Conservation (phyloP, 2,329 filamentous ascomycete genomes). For the Colletotrichum sublineola region DNA sequence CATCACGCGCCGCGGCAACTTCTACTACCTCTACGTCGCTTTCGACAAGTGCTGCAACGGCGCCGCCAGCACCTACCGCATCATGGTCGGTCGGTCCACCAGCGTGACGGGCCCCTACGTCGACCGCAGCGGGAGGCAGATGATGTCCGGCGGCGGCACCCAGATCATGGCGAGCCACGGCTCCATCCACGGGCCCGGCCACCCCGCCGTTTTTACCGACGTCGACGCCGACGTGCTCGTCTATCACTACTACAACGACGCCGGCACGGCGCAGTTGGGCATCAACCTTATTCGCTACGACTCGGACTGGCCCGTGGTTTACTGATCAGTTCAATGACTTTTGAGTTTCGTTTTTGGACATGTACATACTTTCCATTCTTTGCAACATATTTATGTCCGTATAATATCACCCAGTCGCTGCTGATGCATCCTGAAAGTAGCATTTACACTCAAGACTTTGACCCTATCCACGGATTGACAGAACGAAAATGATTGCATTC, state of each 20-base stretch:
- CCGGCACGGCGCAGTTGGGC: constrained; percentile 46
- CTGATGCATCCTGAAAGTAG: background rate
- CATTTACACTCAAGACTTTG: background rate
- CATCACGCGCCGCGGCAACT: constrained; percentile 48
- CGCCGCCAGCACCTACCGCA: constrained; percentile 49
- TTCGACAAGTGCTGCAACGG: constrained; percentile 51
- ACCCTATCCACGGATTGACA: background rate
- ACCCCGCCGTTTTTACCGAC: constrained; percentile 51
- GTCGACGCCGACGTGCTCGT: constrained; percentile 49
- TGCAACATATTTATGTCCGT: background rate
- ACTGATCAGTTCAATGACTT: constrained; percentile 33
- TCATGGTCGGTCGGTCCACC: constrained; percentile 51
- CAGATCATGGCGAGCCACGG: constrained; percentile 49
- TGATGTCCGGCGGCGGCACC: constrained; percentile 50
- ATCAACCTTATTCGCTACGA: constrained; percentile 51
- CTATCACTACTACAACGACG: constrained; percentile 50
- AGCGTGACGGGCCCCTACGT: constrained; percentile 49
- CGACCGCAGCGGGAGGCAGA: constrained; percentile 45
- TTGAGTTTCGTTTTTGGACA: background rate
- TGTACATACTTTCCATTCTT: background rate
- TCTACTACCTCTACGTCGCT: constrained; percentile 52
- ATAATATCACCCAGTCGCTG: background rate
- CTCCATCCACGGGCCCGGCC: constrained; percentile 49
- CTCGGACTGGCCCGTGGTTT: constrained; percentile 49
- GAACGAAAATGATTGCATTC: background rate